phyloP scores from a whole-genome alignment of 2,329 filamentous ascomycete genomes.

The Penicillium sumatraense region DNA sequence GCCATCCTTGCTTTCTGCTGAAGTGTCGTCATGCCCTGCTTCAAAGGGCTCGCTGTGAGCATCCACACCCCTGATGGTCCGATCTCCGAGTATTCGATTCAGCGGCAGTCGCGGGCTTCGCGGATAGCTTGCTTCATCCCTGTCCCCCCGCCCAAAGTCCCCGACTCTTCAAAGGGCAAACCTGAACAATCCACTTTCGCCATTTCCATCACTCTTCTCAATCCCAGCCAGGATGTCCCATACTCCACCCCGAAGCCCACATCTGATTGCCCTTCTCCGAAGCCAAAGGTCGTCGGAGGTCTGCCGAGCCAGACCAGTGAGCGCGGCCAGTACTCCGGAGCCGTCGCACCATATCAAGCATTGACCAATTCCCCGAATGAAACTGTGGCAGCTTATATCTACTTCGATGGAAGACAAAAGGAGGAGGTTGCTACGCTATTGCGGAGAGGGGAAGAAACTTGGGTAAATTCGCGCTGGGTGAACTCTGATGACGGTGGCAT shows the following conservation, averaged over 20 bases:
- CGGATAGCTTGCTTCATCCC: conserved; percentile 98
- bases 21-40: conserved; percentile 76
- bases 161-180: conserved; percentile 69
- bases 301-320: conserved; percentile 61
- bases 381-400: conserved; percentile 97
- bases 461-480: conserved; percentile 98
- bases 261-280: conserved; percentile 75
- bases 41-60: conserved; percentile 98
- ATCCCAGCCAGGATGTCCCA: conserved; percentile 83
- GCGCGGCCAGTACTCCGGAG: conserved; percentile 58
- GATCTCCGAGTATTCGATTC: conserved; percentile 89
- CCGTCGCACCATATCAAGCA: conserved; percentile 83
- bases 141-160: conserved; percentile 83
- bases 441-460: conserved; percentile 92
- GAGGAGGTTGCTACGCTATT: conserved; percentile 96
- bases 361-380: conserved; percentile 93
- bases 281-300: conserved; percentile 78
- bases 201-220: conserved; percentile 95
- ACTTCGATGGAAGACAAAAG: conserved; percentile 93
- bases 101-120: conserved; percentile 87
- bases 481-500: conserved; percentile 91
- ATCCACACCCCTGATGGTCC: conserved; percentile 83
- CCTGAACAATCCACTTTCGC: conserved; percentile 95
- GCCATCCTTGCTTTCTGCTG: background rate
- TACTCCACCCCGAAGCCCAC: conserved; percentile 88